phyloP scores from a whole-genome alignment of 2,329 filamentous ascomycete species.

The Lithohypha guttulata region DNA sequence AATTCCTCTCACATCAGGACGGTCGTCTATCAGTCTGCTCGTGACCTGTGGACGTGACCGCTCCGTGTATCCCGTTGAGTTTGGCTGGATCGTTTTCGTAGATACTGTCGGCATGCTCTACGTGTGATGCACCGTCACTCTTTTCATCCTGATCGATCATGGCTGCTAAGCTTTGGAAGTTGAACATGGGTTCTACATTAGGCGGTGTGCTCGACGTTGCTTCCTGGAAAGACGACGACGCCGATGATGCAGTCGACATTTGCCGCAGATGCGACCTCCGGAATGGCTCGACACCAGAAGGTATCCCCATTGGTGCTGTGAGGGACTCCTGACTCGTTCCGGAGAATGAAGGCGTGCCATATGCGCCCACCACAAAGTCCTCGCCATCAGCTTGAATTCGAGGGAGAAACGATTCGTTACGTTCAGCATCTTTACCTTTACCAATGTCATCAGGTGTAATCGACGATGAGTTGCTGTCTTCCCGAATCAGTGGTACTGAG shows the following conservation, averaged over 20 bases:
- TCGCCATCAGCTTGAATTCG: conserved; percentile 2
- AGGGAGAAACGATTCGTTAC: conserved; percentile 23
- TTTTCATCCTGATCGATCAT: conserved; percentile 63
- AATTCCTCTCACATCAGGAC: too few species aligned
- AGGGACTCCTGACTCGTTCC: conserved; percentile 21
- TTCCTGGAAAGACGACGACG: conserved; percentile 65
- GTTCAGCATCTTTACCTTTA: conserved; percentile 64
- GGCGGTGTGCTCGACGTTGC: conserved; percentile 44
- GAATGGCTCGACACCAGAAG: conserved; percentile 40
- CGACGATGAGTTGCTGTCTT: conserved; percentile 29
- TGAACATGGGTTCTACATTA: conserved; percentile 68
- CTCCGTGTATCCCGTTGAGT: neutral
- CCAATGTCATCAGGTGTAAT: conserved; percentile 32
- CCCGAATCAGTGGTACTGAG: conserved; percentile 9
- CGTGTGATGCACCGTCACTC: conserved; percentile 27
- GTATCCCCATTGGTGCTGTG: conserved; percentile 18
- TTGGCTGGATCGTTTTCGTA: neutral
- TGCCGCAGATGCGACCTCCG: conserved; percentile 65
- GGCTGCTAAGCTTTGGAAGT: conserved; percentile 76
- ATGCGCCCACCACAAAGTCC: neutral
- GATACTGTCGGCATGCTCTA: conserved; percentile 25
- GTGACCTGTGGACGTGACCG: too few species aligned
- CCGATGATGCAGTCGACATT: conserved; percentile 77
- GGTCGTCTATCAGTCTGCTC: too few species aligned
- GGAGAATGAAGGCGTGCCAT: conserved; percentile 11